Evolutionary conservation across 257 asterid genomes (phyloP).

Genomic region (Ballota nigra): DNA sequence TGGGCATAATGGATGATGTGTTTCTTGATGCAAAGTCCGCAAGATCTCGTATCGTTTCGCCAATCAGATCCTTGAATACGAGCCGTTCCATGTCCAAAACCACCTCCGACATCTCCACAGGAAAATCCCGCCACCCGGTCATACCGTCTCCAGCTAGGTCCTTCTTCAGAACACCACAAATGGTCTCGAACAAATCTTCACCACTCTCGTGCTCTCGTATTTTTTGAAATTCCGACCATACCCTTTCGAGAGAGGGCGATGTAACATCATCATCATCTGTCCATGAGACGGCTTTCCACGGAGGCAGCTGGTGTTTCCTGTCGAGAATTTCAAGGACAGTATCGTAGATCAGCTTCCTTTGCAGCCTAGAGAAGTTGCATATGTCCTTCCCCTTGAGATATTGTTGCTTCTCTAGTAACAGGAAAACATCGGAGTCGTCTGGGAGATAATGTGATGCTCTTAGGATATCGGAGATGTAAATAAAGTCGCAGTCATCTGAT

Average conservation of each 20-base stretch:
- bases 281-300: slow-evolving; percentile 59
- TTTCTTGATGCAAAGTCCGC: slow-evolving; percentile 49
- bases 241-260: slow-evolving; percentile 34
- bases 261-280: slow-evolving; percentile 16
- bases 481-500: slow-evolving; percentile 44
- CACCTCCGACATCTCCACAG: slow-evolving; percentile 63
- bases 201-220: slow-evolving; percentile 41
- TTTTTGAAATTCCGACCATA: slow-evolving; percentile 68
- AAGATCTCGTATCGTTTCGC: slow-evolving; percentile 69
- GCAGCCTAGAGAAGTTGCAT: slow-evolving; percentile 50
- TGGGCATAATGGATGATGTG: slow-evolving; percentile 29
- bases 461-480: slow-evolving; percentile 63
- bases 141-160: slow-evolving; percentile 60
- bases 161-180: slow-evolving; percentile 65
- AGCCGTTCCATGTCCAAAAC: slow-evolving; percentile 81
- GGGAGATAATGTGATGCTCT: slow-evolving; percentile 58
- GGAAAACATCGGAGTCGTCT: slow-evolving; percentile 55
- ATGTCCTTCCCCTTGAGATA: slow-evolving; percentile 60
- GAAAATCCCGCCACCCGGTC: slow-evolving; percentile 78
- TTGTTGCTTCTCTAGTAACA: slow-evolving; percentile 71
- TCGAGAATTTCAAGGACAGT: slow-evolving; percentile 64
- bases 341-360: slow-evolving; percentile 67
- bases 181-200: slow-evolving; percentile 58
- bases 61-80: slow-evolving; percentile 73
- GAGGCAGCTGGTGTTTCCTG: slow-evolving; percentile 61